phyloP scores from a whole-genome alignment of 2,329 filamentous ascomycete genomes.

The Akanthomyces dipterigenus region DNA sequence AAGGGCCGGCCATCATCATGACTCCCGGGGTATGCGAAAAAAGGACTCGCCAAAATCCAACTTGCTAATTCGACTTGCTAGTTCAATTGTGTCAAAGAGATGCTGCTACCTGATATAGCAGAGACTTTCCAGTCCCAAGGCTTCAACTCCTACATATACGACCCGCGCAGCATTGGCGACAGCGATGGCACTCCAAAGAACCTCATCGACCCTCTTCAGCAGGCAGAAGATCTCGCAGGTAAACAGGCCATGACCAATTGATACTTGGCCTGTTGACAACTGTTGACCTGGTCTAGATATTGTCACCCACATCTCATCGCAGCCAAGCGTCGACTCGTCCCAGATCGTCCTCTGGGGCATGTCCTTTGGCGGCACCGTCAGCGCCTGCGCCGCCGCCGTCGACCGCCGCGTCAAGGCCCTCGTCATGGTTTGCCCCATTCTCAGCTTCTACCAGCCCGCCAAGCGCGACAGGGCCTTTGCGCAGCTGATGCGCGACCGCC shows the following conservation, averaged over 20 bases:
- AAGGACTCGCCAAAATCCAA: rapidly evolving
- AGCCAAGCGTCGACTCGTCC: constrained; percentile 28
- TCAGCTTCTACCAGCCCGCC: not conserved
- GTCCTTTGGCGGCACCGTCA: constrained; percentile 22
- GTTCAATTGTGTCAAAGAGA: constrained; percentile 24
- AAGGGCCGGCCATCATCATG: constrained; percentile 23
- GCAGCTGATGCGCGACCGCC: constrained; percentile 29
- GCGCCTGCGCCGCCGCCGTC: constrained; percentile 21
- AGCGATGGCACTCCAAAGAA: constrained; percentile 33
- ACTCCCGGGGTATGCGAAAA: constrained; percentile 20
- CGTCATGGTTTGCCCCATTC: not conserved
- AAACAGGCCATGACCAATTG: not conserved
- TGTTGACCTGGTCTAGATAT: not conserved
- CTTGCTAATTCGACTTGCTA: not conserved
- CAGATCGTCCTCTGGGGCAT: constrained; percentile 26
- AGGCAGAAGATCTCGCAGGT: constrained; percentile 16
- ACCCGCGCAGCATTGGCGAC: constrained; percentile 27
- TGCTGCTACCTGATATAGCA: constrained; percentile 26
- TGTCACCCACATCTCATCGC: constrained; percentile 39
- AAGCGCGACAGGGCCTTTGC: constrained; percentile 22
- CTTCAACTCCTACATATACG: constrained; percentile 30
- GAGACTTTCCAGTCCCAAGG: constrained; percentile 25
- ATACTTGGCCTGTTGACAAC: not conserved
- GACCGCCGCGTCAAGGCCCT: constrained; percentile 15
- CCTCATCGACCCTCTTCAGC: constrained; percentile 20